Conservation (phyloP, 805 yeast genomes). For the Ogataea philodendri region DNA sequence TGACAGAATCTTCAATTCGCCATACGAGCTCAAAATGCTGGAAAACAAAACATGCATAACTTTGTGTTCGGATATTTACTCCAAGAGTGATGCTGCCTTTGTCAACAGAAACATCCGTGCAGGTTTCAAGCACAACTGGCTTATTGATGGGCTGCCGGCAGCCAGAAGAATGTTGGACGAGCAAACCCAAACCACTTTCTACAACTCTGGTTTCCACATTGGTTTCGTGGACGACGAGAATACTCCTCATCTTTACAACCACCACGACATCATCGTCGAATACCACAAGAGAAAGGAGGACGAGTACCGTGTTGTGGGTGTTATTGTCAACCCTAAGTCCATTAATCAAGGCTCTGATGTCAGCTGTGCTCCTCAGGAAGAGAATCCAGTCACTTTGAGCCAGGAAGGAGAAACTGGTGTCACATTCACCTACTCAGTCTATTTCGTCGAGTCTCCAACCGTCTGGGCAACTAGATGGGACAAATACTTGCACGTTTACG, state of each 20-base stretch:
- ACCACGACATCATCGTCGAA: slow-evolving; percentile 74
- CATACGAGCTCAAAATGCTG: slow-evolving; percentile 77
- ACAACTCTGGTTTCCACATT: slow-evolving; percentile 78
- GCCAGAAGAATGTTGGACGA: slow-evolving; percentile 61
- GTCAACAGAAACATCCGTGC: slow-evolving; percentile 77
- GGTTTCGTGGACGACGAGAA: slow-evolving; percentile 61
- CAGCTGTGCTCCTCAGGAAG: slow-evolving; percentile 19
- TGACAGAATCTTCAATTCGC: slow-evolving; percentile 91
- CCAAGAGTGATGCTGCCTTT: slow-evolving; percentile 66
- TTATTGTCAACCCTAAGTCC: slow-evolving; percentile 70
- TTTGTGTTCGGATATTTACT: slow-evolving; percentile 64
- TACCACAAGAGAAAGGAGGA: slow-evolving; percentile 73
- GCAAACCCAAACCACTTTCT: slow-evolving; percentile 59
- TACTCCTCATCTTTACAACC: slow-evolving; percentile 69
- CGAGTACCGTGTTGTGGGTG: slow-evolving; percentile 87
- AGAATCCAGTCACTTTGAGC: slow-evolving; percentile 45
- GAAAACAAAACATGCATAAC: slow-evolving; percentile 63
- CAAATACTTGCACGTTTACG: slow-evolving; percentile 85
- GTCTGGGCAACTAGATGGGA: slow-evolving; percentile 99
- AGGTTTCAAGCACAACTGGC: slow-evolving; percentile 88
- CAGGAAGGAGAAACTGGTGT: slow-evolving; percentile 55
- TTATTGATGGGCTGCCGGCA: slow-evolving; percentile 92
- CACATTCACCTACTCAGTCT: slow-evolving; percentile 81
- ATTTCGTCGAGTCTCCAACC: slow-evolving; percentile 65
- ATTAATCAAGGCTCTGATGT: slow-evolving; percentile 22